Evolutionary conservation across 148 eudicot species (phyloP), one percentile per base, ranked within the genome.

Genomic region (Rhododendron williamsianum): DNA sequence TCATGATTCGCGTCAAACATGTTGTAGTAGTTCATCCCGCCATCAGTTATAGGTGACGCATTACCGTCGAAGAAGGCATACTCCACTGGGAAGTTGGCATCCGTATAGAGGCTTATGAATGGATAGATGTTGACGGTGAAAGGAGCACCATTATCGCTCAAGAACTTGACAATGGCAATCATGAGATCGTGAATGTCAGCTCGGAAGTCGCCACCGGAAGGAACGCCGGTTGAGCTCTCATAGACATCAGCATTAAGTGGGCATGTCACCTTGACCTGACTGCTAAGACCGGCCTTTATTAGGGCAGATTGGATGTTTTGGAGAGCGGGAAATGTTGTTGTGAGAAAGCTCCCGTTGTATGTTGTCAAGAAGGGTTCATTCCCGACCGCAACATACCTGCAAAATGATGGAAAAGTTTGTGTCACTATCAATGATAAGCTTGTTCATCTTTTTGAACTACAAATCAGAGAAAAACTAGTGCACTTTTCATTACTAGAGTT

Each of bases 1-100:
- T 96, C 98, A 25, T 92, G 90, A 54, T 96, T 96, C 25, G 98
- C 98, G 69, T 96, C 98, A 56, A 96, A 96, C 98, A 96, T 93
- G 88, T 96, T 96, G 91, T 90, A 91, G 81, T 96, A 96, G 82
- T 33, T 84, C 3, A 91, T 91, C 43, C 97, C 95, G 33, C 92
- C 92, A 79, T 96, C 98, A 33, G 52, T 84, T 1, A 96, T 0
- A 1, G 98, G 94, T 2, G 93, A 21, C 1, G 95, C 90, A 63
- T 89, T 90, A 1, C 98, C 98, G 19, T 96, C 98, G 38, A 96
- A 96, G 88, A 96, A 94, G 27, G 96, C 98, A 48, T 91, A 95
- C 86, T 95, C 98, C 33, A 94, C 92, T 0, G 98, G 98, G 87
- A 96, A 96, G 89, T 86, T 83, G 15, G 95, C 0, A 25, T 93